A percentile compares a stretch with the other conserved stretches of the same genome.
phyloP scores from a whole-genome alignment of 73 alveolate species.

The Paramecium caudatum region DNA sequence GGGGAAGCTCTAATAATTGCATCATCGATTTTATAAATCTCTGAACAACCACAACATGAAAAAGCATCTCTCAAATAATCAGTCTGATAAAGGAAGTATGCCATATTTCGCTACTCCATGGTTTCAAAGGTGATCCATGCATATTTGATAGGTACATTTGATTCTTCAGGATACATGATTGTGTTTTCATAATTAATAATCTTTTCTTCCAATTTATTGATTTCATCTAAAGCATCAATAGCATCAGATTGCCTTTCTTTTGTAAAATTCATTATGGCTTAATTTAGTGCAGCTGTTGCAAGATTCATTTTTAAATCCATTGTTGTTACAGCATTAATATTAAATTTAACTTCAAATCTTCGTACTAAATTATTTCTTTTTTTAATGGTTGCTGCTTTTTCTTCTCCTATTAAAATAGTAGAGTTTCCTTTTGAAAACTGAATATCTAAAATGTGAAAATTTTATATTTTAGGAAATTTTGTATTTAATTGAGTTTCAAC shows the following conservation, averaged over 20 bases:
- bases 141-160: neutral
- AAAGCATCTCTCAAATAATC: slow-evolving; percentile 37
- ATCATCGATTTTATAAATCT: neutral
- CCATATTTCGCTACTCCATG: slow-evolving; percentile 57
- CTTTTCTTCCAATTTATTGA: neutral
- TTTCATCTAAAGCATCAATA: neutral
- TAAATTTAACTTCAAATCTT: slow-evolving; percentile 17
- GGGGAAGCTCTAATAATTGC: slow-evolving; percentile 9
- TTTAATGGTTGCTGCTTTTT: neutral
- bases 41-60: slow-evolving; percentile 32
- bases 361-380: slow-evolving; percentile 47
- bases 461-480: slow-evolving; percentile 26
- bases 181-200: neutral
- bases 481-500: neutral
- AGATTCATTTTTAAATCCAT: slow-evolving; percentile 54
- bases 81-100: neutral
- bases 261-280: neutral
- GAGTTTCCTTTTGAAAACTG: slow-evolving; percentile 47
- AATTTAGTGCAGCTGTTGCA: neutral
- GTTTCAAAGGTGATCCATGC: slow-evolving; percentile 69
- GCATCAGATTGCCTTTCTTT: slow-evolving; percentile 10
- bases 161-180: neutral
- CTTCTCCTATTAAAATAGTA: neutral
- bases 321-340: neutral
- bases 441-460: slow-evolving; percentile 17